These are phyloP conservation scores for Persicaria maculosa DNA, from an alignment of 148 eudicot genomes.

Conservation along the genomic window DNA sequence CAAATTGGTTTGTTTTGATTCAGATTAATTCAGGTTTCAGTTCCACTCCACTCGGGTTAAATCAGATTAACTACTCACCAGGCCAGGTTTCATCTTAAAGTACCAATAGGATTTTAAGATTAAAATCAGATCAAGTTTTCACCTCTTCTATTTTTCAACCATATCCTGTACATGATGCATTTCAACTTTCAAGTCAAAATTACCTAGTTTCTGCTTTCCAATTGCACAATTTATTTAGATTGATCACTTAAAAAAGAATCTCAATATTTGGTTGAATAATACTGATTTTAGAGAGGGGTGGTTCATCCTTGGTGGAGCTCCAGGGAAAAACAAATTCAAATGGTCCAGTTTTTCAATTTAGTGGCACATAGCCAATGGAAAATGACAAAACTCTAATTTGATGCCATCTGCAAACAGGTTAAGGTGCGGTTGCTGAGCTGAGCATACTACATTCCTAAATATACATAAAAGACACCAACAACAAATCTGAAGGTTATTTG, in stretches of 20 bases:
- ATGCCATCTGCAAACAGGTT: background rate
- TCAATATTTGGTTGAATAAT: background rate
- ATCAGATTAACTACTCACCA: background rate
- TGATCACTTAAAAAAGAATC: background rate
- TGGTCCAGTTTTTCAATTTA: background rate
- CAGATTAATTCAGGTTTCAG: background rate
- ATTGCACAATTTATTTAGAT: background rate
- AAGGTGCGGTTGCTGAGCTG: background rate
- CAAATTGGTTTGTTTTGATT: background rate
- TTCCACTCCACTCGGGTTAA: background rate
- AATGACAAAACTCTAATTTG: background rate
- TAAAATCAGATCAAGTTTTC: background rate
- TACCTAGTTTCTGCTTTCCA: background rate
- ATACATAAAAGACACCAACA: background rate
- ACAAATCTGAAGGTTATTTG: background rate
- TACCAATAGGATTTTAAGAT: background rate
- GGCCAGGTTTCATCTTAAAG: background rate
- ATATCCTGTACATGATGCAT: background rate
- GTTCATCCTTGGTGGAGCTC: background rate
- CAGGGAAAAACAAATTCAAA: background rate
- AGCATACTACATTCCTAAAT: background rate
- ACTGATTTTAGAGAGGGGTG: background rate
- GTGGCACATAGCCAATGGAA: background rate
- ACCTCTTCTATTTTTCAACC: background rate
- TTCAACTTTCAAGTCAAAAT: background rate